These are phyloP conservation scores for Clathrus columnatus DNA, from an alignment of 768 basidiomycete genomes.

Conservation along the genomic window DNA sequence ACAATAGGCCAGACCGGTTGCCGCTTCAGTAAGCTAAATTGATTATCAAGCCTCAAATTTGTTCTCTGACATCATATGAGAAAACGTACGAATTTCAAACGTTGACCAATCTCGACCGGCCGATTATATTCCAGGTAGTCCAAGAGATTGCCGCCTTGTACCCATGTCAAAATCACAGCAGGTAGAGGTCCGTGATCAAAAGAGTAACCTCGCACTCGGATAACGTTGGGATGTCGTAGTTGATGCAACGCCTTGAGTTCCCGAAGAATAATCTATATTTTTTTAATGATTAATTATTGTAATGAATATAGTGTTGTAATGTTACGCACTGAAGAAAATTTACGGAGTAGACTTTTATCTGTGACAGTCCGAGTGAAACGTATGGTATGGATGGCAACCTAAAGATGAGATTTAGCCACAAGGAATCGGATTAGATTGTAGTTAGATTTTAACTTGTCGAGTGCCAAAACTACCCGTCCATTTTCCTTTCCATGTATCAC, in stretches of 20 bases:
- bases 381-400: constrained; percentile 8
- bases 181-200: constrained; percentile 4
- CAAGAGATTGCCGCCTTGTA: background rate
- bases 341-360: background rate
- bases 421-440: background rate
- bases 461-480: constrained; percentile 6
- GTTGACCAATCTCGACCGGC: background rate
- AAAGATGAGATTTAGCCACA: background rate
- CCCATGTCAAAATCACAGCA: constrained; percentile 4
- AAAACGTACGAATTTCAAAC: background rate
- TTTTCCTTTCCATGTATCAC: constrained; percentile 8
- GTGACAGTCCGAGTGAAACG: background rate
- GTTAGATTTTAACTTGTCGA: background rate
- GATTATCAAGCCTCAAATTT: background rate
- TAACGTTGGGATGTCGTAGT: constrained; percentile 7
- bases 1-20: constrained; percentile 6
- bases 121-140: background rate
- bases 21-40: constrained; percentile 1
- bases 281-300: background rate
- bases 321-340: background rate
- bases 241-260: constrained; percentile 6
- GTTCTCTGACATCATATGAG: too few species aligned
- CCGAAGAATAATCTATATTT: background rate
- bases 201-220: constrained; percentile 1
- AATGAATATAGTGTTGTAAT: too few species aligned